Evolutionary conservation across 2,329 filamentous ascomycete species (phyloP), one percentile per base, ranked within the genome.

Genomic region (Geosmithia flava): DNA sequence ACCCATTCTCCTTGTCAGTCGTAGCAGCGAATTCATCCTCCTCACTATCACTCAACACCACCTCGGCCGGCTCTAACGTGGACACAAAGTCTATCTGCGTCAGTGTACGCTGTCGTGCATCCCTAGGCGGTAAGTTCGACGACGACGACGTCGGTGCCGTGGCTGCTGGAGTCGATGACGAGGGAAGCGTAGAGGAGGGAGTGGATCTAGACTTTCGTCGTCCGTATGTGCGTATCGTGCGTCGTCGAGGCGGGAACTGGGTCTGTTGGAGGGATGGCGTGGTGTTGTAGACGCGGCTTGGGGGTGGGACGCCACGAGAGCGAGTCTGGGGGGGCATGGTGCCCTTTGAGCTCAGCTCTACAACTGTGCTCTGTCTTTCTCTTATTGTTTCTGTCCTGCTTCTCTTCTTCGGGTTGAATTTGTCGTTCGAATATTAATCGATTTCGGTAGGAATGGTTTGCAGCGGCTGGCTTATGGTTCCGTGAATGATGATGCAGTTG

Each of bases 21-120:
- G 5, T 51, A 11, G 58, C 55, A 17, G 52, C 54, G 20, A 44
- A 41, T 10, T 50, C 50, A 15, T 53, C 48, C 40, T 50, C 51
- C 39, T 62, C 59, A 47, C 56, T 62, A 44, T 56, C 59, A 20
- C 19, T 58, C 52, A 17, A 56, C 55, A 10, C 53, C 51, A 29
- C 58, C 57, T 5, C 56, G 55, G 6, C 59, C 57, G 17, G 57
- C 63, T 16, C 60, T 58, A n/a, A 61, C 65, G 17, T 62, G 39
- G 57, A 66, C 19, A 64, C 62, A 56, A 63, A 67, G 44, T 65
- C 63, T 42, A 69, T 62, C 53, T 71, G 68, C 5, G 68, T 71
- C 20, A 71, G 53, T 1, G 68, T 71, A 55, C 68, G 64, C 55
- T 71, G 68, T 49, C 59, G 60, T 43, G 67, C 48, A 3, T 54